These are phyloP conservation scores for Talaromyces sp. DNA, from an alignment of 2,329 filamentous ascomycete genomes.

Conservation along the genomic window DNA sequence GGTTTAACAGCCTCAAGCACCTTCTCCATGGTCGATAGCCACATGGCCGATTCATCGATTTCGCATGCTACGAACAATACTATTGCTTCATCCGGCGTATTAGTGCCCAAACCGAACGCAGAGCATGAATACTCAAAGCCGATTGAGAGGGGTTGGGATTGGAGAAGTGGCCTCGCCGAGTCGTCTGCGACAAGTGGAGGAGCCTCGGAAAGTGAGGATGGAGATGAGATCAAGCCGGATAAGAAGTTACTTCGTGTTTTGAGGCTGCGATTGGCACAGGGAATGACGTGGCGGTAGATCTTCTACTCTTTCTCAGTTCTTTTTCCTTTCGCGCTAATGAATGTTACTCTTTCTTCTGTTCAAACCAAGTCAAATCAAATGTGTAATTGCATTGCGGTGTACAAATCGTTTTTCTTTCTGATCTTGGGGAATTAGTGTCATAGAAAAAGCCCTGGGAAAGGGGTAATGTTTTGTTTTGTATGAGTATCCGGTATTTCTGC, in stretches of 20 bases:
- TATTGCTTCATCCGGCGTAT: conserved; percentile 42
- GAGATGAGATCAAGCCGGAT: conserved; percentile 3
- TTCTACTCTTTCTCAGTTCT: neutral
- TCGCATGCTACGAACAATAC: conserved; percentile 1
- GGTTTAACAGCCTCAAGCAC: conserved; percentile 52
- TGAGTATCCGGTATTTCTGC: neutral
- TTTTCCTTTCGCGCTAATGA: neutral
- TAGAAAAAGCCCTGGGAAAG: neutral
- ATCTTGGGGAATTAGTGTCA: neutral
- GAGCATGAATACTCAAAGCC: conserved; percentile 17
- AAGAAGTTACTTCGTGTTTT: conserved; percentile 59
- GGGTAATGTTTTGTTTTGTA: neutral
- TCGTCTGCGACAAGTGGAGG: conserved; percentile 56
- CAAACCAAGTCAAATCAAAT: neutral
- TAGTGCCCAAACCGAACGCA: conserved; percentile 32
- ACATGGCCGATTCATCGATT: conserved; percentile 53
- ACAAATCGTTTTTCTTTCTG: neutral
- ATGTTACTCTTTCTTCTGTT: neutral
- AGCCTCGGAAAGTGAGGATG: neutral
- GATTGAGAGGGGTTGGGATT: conserved; percentile 64
- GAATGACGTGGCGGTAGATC: conserved; percentile 10
- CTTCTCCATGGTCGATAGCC: conserved; percentile 68
- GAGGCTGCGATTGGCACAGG: conserved; percentile 36
- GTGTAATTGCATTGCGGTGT: neutral
- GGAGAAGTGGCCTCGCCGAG: conserved; percentile 55